A percentile compares a stretch with the other conserved stretches of the same genome.
Conservation (phyloP, 192 early-diverging fungal genomes). For the Spizellomyces sp. region DNA sequence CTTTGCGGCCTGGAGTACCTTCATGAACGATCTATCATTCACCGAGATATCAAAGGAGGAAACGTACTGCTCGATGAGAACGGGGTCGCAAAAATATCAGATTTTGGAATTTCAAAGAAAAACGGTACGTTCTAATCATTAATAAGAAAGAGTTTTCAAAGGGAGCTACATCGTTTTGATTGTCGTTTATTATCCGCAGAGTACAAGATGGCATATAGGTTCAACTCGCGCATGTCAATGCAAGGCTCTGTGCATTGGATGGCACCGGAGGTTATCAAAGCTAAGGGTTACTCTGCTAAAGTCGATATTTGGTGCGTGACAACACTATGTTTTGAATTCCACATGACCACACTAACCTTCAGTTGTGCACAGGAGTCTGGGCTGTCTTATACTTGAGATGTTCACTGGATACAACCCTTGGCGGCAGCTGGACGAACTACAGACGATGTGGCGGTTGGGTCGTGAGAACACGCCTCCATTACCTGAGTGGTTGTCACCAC, state of each 20-base stretch:
- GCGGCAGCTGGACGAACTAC: slow-evolving; percentile 54
- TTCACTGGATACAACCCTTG: slow-evolving; percentile 94
- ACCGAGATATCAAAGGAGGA: slow-evolving; percentile 98
- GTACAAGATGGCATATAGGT: slow-evolving; percentile 49
- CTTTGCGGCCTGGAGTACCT: slow-evolving; percentile 92
- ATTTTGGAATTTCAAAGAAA: slow-evolving; percentile 99
- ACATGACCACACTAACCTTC: too few species aligned
- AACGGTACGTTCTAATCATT: slow-evolving; percentile 29
- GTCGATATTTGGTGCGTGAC: slow-evolving; percentile 77
- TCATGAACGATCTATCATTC: slow-evolving; percentile 92
- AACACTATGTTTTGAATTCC: not conserved
- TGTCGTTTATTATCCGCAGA: slow-evolving; percentile 1
- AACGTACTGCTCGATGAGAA: slow-evolving; percentile 86
- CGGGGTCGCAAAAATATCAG: slow-evolving; percentile 94
- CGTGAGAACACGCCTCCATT: slow-evolving; percentile 78
- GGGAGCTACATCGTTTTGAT: too few species aligned
- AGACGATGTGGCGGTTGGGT: slow-evolving; percentile 74
- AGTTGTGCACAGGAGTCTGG: slow-evolving; percentile 56
- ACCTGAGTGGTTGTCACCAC: slow-evolving; percentile 69
- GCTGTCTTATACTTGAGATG: slow-evolving; percentile 98
- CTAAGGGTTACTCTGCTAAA: slow-evolving; percentile 89
- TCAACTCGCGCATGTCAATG: slow-evolving; percentile 65
- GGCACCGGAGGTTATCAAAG: slow-evolving; percentile 98
- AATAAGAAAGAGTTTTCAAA: too few species aligned
- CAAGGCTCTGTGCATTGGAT: slow-evolving; percentile 99